These are phyloP conservation scores for Psidium guajava DNA, from an alignment of 345 rosid genomes.

Conservation along the genomic window DNA sequence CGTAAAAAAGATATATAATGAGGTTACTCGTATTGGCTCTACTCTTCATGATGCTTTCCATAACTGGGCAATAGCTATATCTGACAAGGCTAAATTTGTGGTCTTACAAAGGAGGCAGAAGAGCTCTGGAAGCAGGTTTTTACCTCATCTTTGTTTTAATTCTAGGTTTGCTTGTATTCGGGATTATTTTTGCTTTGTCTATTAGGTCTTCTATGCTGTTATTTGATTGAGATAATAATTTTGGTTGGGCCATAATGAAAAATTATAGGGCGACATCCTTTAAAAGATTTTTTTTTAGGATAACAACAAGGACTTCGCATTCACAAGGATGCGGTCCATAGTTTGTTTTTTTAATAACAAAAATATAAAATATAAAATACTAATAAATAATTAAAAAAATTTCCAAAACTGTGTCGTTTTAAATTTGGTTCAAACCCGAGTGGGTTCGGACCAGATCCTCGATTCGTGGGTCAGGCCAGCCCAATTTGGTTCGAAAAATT, in stretches of 20 bases:
- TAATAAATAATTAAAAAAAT: too few relatives aligned
- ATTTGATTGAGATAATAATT: neutral
- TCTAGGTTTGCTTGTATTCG: neutral
- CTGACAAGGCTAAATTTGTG: conserved; percentile 99
- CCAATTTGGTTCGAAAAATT: too few relatives aligned
- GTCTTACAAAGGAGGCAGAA: conserved; percentile 99
- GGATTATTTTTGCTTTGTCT: neutral
- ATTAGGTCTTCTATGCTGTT: neutral
- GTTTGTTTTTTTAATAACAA: too few relatives aligned
- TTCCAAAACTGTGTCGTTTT: too few relatives aligned
- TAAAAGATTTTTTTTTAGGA: neutral
- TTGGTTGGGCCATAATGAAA: neutral
- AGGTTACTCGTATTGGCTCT: conserved; percentile 85
- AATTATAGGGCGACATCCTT: neutral
- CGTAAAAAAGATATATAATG: conserved; percentile 91
- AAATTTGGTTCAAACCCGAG: too few relatives aligned
- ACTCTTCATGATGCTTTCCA: conserved; percentile 96
- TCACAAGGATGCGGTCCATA: too few relatives aligned
- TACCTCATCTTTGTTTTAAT: neutral
- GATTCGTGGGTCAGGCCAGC: too few relatives aligned
- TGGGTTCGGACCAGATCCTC: too few relatives aligned
- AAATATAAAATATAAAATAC: too few relatives aligned
- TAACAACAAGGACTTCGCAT: neutral
- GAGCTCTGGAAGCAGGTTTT: conserved; percentile 92
- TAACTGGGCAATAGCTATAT: conserved; percentile 99